A percentile compares a stretch with the other conserved stretches of the same genome.
Evolutionary conservation across 2,329 filamentous ascomycete species (phyloP).

Genomic region (Teratosphaeria zuluensis): DNA sequence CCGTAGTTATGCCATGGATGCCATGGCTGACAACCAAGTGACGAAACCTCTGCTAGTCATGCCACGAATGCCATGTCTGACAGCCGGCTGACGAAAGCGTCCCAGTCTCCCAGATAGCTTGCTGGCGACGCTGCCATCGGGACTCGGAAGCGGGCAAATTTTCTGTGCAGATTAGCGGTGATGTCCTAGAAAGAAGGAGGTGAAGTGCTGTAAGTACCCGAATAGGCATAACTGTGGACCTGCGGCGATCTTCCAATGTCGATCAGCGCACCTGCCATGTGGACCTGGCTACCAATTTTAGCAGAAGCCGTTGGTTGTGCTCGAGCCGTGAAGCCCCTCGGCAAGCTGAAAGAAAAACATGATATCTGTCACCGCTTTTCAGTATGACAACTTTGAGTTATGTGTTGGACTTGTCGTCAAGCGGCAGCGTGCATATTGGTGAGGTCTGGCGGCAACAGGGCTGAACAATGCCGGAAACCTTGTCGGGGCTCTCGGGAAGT

Average conservation of each 20-base stretch:
- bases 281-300: neutral
- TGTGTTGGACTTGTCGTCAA: too few species aligned
- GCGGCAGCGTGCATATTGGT: too few species aligned
- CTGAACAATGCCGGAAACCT: neutral
- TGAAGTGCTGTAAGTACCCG: neutral
- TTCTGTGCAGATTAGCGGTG: neutral
- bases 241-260: neutral
- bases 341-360: too few species aligned
- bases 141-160: neutral
- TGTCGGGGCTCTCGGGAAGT: neutral
- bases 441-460: neutral
- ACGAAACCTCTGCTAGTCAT: too few species aligned
- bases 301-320: neutral
- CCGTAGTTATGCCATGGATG: too few species aligned
- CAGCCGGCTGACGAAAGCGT: too few species aligned
- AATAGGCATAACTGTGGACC: neutral
- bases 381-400: neutral
- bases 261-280: neutral
- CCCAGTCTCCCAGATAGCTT: too few species aligned
- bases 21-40: too few species aligned
- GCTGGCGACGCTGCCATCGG: too few species aligned
- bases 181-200: neutral
- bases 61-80: too few species aligned
- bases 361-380: too few species aligned
- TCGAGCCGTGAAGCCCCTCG: neutral